Percentiles rank a stretch among this genome's conserved stretches.
Conservation (phyloP, 768 basidiomycete genomes). For the Lactarius evosmus region DNA sequence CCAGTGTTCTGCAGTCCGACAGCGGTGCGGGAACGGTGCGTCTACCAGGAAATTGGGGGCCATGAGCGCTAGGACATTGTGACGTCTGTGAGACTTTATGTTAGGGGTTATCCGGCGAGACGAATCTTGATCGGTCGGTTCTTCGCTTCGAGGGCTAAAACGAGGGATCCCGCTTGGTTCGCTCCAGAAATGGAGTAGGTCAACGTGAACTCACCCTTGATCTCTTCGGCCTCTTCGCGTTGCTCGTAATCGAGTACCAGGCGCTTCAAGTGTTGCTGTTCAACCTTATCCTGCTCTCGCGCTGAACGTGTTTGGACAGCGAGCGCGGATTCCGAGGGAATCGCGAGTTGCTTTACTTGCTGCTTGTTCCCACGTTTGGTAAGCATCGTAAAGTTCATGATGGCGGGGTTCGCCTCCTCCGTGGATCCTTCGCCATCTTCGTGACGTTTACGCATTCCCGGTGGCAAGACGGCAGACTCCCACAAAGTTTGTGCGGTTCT, state of each 20-base stretch:
- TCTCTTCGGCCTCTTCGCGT: slow-evolving; percentile 79
- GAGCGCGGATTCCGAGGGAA: slow-evolving; percentile 83
- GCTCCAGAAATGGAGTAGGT: neutral
- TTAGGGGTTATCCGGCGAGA: slow-evolving; percentile 54
- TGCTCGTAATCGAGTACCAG: slow-evolving; percentile 90
- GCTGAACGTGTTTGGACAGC: slow-evolving; percentile 90
- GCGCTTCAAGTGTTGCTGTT: slow-evolving; percentile 96
- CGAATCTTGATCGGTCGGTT: slow-evolving; percentile 75
- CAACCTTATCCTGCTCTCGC: slow-evolving; percentile 90
- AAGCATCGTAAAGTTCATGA: slow-evolving; percentile 91
- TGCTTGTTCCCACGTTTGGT: slow-evolving; percentile 93
- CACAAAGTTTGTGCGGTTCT: slow-evolving; percentile 83
- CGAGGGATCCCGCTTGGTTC: neutral
- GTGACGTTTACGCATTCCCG: slow-evolving; percentile 63
- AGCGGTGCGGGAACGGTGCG: slow-evolving; percentile 18
- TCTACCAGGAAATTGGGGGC: slow-evolving; percentile 10
- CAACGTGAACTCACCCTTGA: slow-evolving; percentile 53
- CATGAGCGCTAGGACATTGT: slow-evolving; percentile 19
- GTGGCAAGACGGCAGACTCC: slow-evolving; percentile 80
- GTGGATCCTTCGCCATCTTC: slow-evolving; percentile 54
- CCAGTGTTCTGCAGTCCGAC: slow-evolving; percentile 16
- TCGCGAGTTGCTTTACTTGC: slow-evolving; percentile 86
- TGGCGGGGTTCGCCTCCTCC: slow-evolving; percentile 37
- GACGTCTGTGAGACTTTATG: slow-evolving; percentile 1
- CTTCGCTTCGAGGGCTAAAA: slow-evolving; percentile 63